phyloP scores from a whole-genome alignment of 73 alveolate genomes.

The Paraurostyla sp. region DNA sequence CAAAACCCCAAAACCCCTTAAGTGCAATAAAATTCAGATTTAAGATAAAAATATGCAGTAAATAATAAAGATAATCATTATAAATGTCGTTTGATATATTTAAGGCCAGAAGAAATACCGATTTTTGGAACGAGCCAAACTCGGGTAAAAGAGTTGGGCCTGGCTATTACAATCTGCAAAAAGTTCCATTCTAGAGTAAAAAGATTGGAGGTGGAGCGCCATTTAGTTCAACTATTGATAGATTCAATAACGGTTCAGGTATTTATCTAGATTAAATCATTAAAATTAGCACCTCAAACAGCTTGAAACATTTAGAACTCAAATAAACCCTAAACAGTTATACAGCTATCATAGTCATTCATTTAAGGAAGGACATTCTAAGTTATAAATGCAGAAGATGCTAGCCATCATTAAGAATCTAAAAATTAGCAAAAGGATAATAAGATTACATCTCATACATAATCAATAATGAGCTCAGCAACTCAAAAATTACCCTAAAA shows the following conservation, averaged over 20 bases:
- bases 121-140: constrained; percentile 29
- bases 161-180: background rate
- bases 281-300: too few relatives aligned
- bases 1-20: too few relatives aligned
- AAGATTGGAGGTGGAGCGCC: background rate
- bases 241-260: background rate
- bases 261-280: too few relatives aligned
- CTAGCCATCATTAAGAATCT: too few relatives aligned
- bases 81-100: constrained; percentile 55
- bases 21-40: too few relatives aligned
- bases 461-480: too few relatives aligned
- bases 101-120: constrained; percentile 43
- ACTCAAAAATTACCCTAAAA: too few relatives aligned
- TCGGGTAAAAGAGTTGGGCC: constrained; percentile 12
- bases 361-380: background rate
- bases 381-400: too few relatives aligned
- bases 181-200: constrained; percentile 24
- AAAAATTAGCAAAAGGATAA: too few relatives aligned
- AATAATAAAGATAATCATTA: too few relatives aligned
- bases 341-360: background rate
- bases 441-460: too few relatives aligned
- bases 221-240: constrained; percentile 10
- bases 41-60: too few relatives aligned
- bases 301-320: background rate
- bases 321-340: background rate